These are phyloP conservation scores for Helicosporidium sp. DNA, from an alignment of 139 green algal species.

Conservation along the genomic window DNA sequence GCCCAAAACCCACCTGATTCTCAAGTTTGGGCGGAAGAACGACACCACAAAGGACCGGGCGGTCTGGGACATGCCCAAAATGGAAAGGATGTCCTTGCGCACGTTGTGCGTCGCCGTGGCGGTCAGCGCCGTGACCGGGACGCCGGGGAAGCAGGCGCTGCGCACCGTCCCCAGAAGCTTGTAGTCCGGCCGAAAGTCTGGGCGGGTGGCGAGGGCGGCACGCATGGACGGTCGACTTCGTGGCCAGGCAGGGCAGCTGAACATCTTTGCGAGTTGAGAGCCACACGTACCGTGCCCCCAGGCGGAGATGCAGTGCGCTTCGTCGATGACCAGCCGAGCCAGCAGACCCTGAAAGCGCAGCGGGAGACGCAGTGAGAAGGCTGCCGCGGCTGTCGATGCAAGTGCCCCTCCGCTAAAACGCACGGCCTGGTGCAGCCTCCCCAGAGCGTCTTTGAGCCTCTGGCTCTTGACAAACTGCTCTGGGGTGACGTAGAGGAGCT, in stretches of 20 bases:
- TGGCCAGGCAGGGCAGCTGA: too few relatives aligned
- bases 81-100: slow-evolving; percentile 39
- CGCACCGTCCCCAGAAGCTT: slow-evolving; percentile 34
- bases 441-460: slow-evolving; percentile 12
- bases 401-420: too few relatives aligned
- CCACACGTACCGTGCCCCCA: slow-evolving; percentile 36
- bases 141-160: slow-evolving; percentile 16
- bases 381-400: too few relatives aligned
- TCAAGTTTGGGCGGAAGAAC: slow-evolving; percentile 69
- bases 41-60: slow-evolving; percentile 26
- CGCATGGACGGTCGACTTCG: too few relatives aligned
- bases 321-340: slow-evolving; percentile 48
- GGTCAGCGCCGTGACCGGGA: slow-evolving; percentile 47
- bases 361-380: too few relatives aligned
- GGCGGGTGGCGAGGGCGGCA: too few relatives aligned
- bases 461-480: slow-evolving; percentile 35
- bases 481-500: slow-evolving; percentile 79
- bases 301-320: slow-evolving; percentile 49
- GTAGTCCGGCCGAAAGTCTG: slow-evolving; percentile 59
- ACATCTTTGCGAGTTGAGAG: too few relatives aligned
- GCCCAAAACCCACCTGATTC: slow-evolving; percentile 12
- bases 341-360: slow-evolving; percentile 31
- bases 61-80: slow-evolving; percentile 31
- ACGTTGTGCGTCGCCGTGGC: slow-evolving; percentile 54
- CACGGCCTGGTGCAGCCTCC: slow-evolving; percentile 9